Conservation (phyloP, 2,329 filamentous ascomycete genomes). For the Curvularia verruculosa region DNA sequence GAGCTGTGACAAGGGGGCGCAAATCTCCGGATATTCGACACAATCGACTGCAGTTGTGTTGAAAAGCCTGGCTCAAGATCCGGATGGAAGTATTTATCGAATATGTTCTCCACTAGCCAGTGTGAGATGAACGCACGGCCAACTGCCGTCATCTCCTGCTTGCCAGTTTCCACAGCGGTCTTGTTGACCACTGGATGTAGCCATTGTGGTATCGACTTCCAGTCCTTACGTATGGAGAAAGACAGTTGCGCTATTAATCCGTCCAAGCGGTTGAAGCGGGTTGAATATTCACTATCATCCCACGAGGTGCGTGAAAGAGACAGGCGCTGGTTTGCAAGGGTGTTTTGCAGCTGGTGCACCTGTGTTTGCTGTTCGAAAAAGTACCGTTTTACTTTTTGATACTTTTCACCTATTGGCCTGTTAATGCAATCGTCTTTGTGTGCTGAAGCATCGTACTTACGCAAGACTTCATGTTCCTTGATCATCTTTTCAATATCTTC, state of each 20-base stretch:
- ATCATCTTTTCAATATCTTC: constrained; percentile 55
- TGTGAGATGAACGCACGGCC: constrained; percentile 86
- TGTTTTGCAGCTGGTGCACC: constrained; percentile 94
- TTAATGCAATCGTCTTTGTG: neutral
- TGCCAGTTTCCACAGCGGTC: constrained; percentile 83
- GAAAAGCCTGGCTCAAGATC: constrained; percentile 79
- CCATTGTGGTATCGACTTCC: constrained; percentile 82
- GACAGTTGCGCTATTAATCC: constrained; percentile 93
- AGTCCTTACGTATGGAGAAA: constrained; percentile 96
- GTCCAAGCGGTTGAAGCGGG: constrained; percentile 87
- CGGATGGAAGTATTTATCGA: constrained; percentile 91
- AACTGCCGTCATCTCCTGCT: constrained; percentile 97
- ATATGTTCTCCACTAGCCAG: constrained; percentile 90
- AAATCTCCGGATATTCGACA: constrained; percentile 82
- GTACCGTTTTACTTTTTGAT: constrained; percentile 96
- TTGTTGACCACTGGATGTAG: constrained; percentile 79
- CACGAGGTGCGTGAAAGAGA: constrained; percentile 92
- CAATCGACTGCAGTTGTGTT: constrained; percentile 79
- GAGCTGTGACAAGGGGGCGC: constrained; percentile 75
- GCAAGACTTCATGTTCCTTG: constrained; percentile 58
- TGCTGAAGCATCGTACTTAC: constrained; percentile 43
- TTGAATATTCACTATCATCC: constrained; percentile 92
- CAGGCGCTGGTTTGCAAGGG: constrained; percentile 93
- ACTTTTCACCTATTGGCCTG: constrained; percentile 75
- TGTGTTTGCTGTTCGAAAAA: constrained; percentile 93